Percentiles rank a stretch among this genome's conserved stretches.
Conservation (phyloP, 2,329 filamentous ascomycete genomes). For the Trichothecium roseum region DNA sequence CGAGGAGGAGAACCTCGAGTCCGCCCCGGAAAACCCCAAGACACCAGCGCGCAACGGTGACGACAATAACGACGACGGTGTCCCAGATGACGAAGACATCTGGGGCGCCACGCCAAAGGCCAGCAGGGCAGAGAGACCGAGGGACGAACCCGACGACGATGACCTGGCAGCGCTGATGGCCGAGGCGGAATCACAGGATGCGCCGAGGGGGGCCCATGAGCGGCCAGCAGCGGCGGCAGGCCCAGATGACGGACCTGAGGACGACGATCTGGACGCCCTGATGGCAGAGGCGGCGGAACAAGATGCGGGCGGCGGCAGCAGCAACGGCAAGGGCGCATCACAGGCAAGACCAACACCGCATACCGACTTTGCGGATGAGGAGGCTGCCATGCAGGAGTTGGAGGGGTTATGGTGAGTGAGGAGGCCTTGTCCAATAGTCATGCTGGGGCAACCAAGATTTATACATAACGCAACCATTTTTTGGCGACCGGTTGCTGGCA, state of each 20-base stretch:
- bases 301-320: conserved; percentile 5
- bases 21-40: conserved; percentile 3
- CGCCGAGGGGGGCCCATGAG: conserved; percentile 4
- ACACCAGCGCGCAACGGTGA: conserved; percentile 19
- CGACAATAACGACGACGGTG: too few species aligned
- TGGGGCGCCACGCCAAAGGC: conserved; percentile 42
- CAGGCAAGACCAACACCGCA: conserved; percentile 6
- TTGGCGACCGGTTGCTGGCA: too few species aligned
- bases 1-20: conserved; percentile 11
- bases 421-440: too few species aligned
- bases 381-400: conserved; percentile 59
- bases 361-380: conserved; percentile 47
- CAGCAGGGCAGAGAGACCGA: conserved; percentile 11
- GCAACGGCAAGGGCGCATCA: conserved; percentile 1
- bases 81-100: conserved; percentile 38
- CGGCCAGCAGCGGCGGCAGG: conserved; percentile 3
- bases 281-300: conserved; percentile 36
- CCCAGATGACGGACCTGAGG: conserved; percentile 17
- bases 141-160: conserved; percentile 29
- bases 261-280: conserved; percentile 40
- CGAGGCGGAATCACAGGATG: conserved; percentile 26
- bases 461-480: too few species aligned
- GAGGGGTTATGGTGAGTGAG: conserved; percentile 42
- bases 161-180: conserved; percentile 46
- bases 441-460: neutral